Evolutionary conservation across 192 early-diverging fungal genomes (phyloP).

Genomic region (Paraglomus occultum): DNA sequence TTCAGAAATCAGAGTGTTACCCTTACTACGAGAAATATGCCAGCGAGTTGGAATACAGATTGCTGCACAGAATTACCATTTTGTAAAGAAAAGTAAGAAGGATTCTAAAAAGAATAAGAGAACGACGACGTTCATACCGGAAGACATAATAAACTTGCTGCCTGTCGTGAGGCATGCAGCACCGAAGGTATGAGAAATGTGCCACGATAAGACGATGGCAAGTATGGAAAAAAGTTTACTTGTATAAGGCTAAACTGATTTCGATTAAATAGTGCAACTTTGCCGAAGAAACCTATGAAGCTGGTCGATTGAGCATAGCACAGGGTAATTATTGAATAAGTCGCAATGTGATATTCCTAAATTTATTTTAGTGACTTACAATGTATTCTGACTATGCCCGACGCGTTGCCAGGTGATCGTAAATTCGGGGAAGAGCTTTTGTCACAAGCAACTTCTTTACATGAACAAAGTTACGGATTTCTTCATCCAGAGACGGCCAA

Average conservation of each 20-base stretch:
- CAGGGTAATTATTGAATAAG: conserved; percentile 45
- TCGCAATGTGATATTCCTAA: neutral
- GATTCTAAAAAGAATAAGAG: conserved; percentile 48
- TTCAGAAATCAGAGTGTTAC: conserved; percentile 50
- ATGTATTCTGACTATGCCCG: neutral
- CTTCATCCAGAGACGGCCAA: conserved; percentile 88
- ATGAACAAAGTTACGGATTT: conserved; percentile 93
- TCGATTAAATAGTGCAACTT: conserved; percentile 54
- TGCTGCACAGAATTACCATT: conserved; percentile 72
- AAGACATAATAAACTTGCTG: conserved; percentile 68
- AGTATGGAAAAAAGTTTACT: neutral
- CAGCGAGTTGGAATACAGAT: conserved; percentile 86
- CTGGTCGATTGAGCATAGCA: conserved; percentile 72
- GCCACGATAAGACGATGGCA: no score
- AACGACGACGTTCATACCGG: conserved; percentile 56
- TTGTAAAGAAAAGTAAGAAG: conserved; percentile 47
- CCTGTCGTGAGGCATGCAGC: conserved; percentile 74
- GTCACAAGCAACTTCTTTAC: conserved; percentile 77
- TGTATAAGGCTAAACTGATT: neutral
- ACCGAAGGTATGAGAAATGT: conserved; percentile 36
- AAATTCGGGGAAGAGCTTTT: conserved; percentile 80
- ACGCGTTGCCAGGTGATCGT: conserved; percentile 49
- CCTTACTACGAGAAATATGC: conserved; percentile 81
- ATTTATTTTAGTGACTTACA: neutral
- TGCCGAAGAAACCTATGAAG: conserved; percentile 89